Conservation (phyloP, 805 yeast species). For the Lipomyces chichibuensis region DNA sequence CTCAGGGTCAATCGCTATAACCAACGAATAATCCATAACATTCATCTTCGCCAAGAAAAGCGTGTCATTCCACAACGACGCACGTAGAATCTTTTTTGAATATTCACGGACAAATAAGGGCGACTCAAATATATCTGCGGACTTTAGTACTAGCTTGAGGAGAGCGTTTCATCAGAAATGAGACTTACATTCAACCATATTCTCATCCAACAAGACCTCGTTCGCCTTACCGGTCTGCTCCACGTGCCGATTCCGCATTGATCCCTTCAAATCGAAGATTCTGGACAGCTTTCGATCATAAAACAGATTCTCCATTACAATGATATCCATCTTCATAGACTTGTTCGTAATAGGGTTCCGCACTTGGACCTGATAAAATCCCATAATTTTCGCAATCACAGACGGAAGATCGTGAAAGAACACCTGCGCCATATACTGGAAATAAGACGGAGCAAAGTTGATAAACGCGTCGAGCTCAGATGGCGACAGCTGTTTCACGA, state of each 20-base stretch:
- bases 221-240: constrained; percentile 94
- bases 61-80: constrained; percentile 94
- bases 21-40: constrained; percentile 97
- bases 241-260: constrained; percentile 96
- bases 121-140: constrained; percentile 77
- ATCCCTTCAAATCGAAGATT: constrained; percentile 94
- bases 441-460: constrained; percentile 93
- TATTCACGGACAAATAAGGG: constrained; percentile 93
- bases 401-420: constrained; percentile 94
- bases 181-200: constrained; percentile 79
- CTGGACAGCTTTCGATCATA: constrained; percentile 79
- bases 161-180: background rate
- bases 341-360: constrained; percentile 76
- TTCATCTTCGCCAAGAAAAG: constrained; percentile 93
- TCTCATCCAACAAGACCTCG: constrained; percentile 92
- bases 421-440: constrained; percentile 93
- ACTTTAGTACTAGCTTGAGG: background rate
- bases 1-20: constrained; percentile 80
- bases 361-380: constrained; percentile 91
- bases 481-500: constrained; percentile 84
- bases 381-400: constrained; percentile 90
- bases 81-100: constrained; percentile 79
- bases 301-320: constrained; percentile 94
- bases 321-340: constrained; percentile 80
- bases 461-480: constrained; percentile 91